These are phyloP conservation scores for Casuarina cunninghamiana DNA, from an alignment of 306 rosid genomes.

Conservation along the genomic window DNA sequence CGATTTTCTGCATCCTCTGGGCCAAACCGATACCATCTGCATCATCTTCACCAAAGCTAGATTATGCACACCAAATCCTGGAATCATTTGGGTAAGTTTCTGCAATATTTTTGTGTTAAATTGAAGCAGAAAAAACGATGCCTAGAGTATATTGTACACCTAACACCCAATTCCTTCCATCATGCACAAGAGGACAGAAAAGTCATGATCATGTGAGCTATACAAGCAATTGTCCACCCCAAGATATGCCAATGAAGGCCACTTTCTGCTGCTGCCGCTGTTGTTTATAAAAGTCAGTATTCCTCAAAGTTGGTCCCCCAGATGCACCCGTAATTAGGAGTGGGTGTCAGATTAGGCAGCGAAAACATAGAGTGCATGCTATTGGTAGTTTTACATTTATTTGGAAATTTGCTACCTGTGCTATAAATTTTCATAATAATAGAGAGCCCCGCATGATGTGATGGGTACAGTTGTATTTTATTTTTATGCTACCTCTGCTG, in stretches of 20 bases:
- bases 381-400: constrained; percentile 9
- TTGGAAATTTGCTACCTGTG: constrained; percentile 19
- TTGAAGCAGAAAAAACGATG: neutral
- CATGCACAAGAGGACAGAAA: neutral
- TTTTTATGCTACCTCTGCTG: constrained; percentile 29
- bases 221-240: constrained; percentile 14
- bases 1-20: neutral
- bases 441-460: constrained; percentile 33
- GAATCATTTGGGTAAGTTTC: no score
- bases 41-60: no score
- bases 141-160: neutral
- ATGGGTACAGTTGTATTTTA: constrained; percentile 32
- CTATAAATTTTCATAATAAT: constrained; percentile 2
- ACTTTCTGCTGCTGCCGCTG: constrained; percentile 3
- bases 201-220: neutral
- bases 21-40: neutral
- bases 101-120: neutral
- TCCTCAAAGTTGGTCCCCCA: constrained; percentile 35
- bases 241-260: constrained; percentile 22
- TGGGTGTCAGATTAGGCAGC: constrained; percentile 36
- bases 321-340: constrained; percentile 22
- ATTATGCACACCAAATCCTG: no score
- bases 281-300: constrained; percentile 20
- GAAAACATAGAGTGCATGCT: constrained; percentile 5
- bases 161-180: neutral